phyloP scores from a whole-genome alignment of 2,329 filamentous ascomycete species.

The Chaetomium strumarium region DNA sequence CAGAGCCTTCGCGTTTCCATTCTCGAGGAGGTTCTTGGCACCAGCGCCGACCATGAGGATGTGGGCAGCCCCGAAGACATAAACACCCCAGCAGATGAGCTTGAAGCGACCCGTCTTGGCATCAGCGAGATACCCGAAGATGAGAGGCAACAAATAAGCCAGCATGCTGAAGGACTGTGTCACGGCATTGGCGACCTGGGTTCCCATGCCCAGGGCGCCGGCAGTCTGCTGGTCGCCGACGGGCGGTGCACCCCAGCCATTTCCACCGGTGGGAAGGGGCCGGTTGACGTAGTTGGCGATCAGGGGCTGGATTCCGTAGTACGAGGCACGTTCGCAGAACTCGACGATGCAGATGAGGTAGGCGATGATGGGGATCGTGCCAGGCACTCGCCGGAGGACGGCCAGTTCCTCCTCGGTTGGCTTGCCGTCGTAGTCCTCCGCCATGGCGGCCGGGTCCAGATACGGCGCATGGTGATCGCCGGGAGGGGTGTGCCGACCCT shows the following conservation, averaged over 20 bases:
- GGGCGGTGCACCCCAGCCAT: conserved; percentile 41
- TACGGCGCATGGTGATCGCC: conserved; percentile 15
- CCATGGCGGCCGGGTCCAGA: conserved; percentile 26
- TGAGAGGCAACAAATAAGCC: conserved; percentile 51
- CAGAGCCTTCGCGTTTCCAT: conserved; percentile 44
- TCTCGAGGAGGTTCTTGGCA: conserved; percentile 38
- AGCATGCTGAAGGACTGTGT: conserved; percentile 51
- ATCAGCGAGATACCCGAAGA: conserved; percentile 57
- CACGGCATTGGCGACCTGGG: conserved; percentile 46
- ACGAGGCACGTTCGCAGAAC: conserved; percentile 55
- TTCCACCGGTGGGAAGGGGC: conserved; percentile 46
- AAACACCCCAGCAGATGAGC: conserved; percentile 66
- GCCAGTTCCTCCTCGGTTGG: conserved; percentile 50
- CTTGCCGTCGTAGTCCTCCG: conserved; percentile 25
- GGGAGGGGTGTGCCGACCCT: conserved; percentile 4
- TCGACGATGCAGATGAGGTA: conserved; percentile 55
- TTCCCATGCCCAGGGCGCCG: conserved; percentile 55
- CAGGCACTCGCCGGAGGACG: conserved; percentile 47
- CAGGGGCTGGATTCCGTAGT: conserved; percentile 49
- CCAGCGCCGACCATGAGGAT: conserved; percentile 61
- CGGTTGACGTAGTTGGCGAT: conserved; percentile 60
- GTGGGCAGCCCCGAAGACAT: conserved; percentile 61
- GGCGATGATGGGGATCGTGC: conserved; percentile 45
- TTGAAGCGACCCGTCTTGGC: conserved; percentile 63
- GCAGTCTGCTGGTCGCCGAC: conserved; percentile 40